Base-by-base conservation (phyloP, 345 rosid genomes). In the Trapa incisa region DNA sequence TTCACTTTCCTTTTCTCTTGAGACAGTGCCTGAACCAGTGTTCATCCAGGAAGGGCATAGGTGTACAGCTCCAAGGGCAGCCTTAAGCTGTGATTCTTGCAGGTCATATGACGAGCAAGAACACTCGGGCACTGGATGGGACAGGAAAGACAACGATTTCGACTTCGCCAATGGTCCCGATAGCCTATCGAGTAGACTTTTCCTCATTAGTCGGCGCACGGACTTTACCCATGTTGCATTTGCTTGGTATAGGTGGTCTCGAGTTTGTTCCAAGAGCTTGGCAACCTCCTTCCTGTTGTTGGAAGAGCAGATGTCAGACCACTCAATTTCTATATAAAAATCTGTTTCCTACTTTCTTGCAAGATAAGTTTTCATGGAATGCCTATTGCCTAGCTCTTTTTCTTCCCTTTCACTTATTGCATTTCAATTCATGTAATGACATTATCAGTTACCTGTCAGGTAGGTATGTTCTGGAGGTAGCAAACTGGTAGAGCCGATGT, bases 81-180 rank as follows among this genome's bases (percentile, higher is more conserved):
- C 65, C 54, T 79, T 79, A 69, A 87, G n/a, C 5, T 79, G 65
- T 41, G 74, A 37, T 35, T 43, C 64, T 1, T 66, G 53, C 9
- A 70, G 68, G 37, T 75, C 70, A 57, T 45, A 63, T 68, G 75
- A 77, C 42, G 75, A 64, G 77, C 97, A 94, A 74, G 92, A 86
- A 78, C 99, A 94, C 80, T 94, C 97, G 0, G 95, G 99, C 56
- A 84, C 82, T 0, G 97, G 96, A 75, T 91, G 89, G 17, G 91
- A 81, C 41, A 94, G 88, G 75, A 91, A 91, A 64, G 96, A 75
- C 14, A 61, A 71, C 0, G 70, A 76, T 80, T 89, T 94, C 35
- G 88, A 82, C 68, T 64, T 80, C 35, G 69, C 71, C 0, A 86
- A 85, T 29, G 96, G 87, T 73, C 80, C 74, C 7, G 75, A 74